Base-by-base conservation (phyloP, 169 alveolate species). In the Plasmodium chabaudi region DNA sequence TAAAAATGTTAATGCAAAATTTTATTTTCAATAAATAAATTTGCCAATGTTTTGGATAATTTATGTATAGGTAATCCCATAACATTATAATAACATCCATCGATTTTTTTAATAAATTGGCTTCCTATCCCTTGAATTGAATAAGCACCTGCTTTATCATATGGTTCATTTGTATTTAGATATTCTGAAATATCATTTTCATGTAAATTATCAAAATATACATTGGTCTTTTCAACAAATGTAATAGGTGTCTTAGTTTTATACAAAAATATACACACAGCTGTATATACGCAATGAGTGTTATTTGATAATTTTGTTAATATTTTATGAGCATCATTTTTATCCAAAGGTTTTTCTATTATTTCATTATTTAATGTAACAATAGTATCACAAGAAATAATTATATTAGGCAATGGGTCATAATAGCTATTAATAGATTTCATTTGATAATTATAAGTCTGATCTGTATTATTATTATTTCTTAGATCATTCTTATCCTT, bases 1-100 rank as follows among this genome's bases (percentile, higher is more conserved):
- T 34, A 34, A 34, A 34, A 34, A 34, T 34, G 42, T 34, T 34
- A 51, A 15, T 4, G 44, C 0, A 68, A 56, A 23, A 82, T 44
- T 12, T 82, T 46, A 10, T 57, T 53, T 39, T 82, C 86, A 47
- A 47, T 19, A 70, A 15, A 55, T 27, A 82, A 67, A 27, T 82
- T 49, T 23, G 90, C 59, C 57, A 82, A 82, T 12, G 72, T 67
- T 82, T 56, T 82, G 57, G 90, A 82, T 12, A 82, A 60, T 68
- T 82, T 82, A 42, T 69, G 39, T 39, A 94, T 93, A 10, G 96
- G 96, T 47, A 94, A 72, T 21, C 96, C 96, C 73, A 94, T 70
- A 44, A 72, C 87, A 59, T 88, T 92, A 39, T 94, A 89, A 75
- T 92, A 91, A 17, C 95, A 75, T 0, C 96, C 96, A 27, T 87